A percentile compares a stretch with the other conserved stretches of the same genome.
Conservation (phyloP, 768 basidiomycete genomes). For the Floccularia luteovirens region DNA sequence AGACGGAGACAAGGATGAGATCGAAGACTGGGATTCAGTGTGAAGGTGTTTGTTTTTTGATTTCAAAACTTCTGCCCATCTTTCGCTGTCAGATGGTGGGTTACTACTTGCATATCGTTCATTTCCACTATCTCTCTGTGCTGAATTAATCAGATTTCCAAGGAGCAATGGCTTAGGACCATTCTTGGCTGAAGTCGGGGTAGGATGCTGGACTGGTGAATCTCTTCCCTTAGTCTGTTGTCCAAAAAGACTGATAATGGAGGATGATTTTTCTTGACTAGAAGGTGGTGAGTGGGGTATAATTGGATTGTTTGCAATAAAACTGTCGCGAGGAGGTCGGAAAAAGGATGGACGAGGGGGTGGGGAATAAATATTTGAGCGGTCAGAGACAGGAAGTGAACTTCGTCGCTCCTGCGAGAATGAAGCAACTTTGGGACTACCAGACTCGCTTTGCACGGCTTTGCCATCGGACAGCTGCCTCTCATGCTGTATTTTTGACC, state of each 20-base stretch:
- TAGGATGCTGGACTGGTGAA: conserved; percentile 23
- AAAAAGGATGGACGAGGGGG: conserved; percentile 54
- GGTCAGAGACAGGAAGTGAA: conserved; percentile 31
- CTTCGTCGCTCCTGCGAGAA: conserved; percentile 19
- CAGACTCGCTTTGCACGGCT: conserved; percentile 5
- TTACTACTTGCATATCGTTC: conserved; percentile 27
- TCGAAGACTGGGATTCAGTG: conserved; percentile 54
- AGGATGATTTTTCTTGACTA: conserved; percentile 28
- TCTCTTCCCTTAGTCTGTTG: conserved; percentile 14
- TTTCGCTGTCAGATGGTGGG: conserved; percentile 22
- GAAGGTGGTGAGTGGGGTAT: not conserved
- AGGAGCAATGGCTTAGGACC: conserved; percentile 65
- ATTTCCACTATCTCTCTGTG: conserved; percentile 12
- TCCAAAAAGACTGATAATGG: conserved; percentile 34
- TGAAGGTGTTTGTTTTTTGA: conserved; percentile 29
- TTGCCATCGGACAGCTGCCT: not conserved
- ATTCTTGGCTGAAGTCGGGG: conserved; percentile 29
- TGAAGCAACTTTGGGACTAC: conserved; percentile 2
- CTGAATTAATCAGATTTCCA: conserved; percentile 31
- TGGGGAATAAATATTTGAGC: conserved; percentile 34
- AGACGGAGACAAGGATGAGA: conserved; percentile 56
- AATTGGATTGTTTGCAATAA: conserved; percentile 19
- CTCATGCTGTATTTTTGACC: not conserved
- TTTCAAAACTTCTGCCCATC: conserved; percentile 44
- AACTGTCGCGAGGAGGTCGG: conserved; percentile 49